These are phyloP conservation scores for Coemansia sp. DNA, from an alignment of 192 early-diverging fungal genomes.

Conservation along the genomic window DNA sequence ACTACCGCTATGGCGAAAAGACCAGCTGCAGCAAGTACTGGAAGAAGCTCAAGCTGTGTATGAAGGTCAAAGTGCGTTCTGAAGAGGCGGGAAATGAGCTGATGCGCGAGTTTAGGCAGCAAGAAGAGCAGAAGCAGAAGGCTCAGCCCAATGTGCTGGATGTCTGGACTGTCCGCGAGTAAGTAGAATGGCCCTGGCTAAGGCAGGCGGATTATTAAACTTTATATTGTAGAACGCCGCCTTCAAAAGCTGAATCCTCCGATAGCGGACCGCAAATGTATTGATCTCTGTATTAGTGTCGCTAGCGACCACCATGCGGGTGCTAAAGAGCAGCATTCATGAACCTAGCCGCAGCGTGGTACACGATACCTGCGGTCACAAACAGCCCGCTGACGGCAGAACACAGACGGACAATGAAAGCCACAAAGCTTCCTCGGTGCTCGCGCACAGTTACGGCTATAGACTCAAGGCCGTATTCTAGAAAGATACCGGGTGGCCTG, in stretches of 20 bases:
- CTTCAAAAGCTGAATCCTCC: too few species aligned
- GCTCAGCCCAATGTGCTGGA: conserved; percentile 44
- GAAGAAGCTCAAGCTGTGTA: conserved; percentile 42
- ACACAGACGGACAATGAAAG: conserved; percentile 77
- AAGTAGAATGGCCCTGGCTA: not conserved
- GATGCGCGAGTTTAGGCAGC: conserved; percentile 26
- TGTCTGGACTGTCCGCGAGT: conserved; percentile 37
- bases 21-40: conserved; percentile 40
- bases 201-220: too few species aligned
- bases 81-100: conserved; percentile 28
- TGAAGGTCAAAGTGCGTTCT: conserved; percentile 40
- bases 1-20: conserved; percentile 52
- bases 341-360: conserved; percentile 4
- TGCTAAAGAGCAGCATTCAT: too few species aligned
- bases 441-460: conserved; percentile 79
- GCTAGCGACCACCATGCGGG: too few species aligned
- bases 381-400: conserved; percentile 84
- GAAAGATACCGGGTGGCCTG: conserved; percentile 67
- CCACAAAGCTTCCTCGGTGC: conserved; percentile 57
- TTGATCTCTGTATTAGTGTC: too few species aligned
- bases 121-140: conserved; percentile 25
- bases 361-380: conserved; percentile 63
- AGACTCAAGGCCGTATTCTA: conserved; percentile 91
- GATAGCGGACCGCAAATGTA: too few species aligned
- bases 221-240: too few species aligned